Base-by-base conservation (phyloP, 2,329 filamentous ascomycete species). In the Hyphodiscus sp. region DNA sequence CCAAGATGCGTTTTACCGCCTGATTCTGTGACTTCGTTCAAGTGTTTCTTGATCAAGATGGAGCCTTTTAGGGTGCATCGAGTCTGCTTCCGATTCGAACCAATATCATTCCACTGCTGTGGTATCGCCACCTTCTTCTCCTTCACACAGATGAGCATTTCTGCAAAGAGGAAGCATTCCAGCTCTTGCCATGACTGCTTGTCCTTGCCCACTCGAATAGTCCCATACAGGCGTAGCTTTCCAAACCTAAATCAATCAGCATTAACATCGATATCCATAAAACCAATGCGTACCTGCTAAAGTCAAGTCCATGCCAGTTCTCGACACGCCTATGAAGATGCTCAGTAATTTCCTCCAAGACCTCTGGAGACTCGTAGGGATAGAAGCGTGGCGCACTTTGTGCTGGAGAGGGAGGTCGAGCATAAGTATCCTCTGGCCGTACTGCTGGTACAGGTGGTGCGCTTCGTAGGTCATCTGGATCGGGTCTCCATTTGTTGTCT, bases 121-220 rank as follows among this genome's bases (percentile, higher is more conserved):
- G 79, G 76, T 57, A 64, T 68, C 46, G 70, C 64, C 41, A 76
- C 61, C 73, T 91, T 96, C 80, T 96, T 97, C 73, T 97, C 94
- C 72, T 97, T 99, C 57, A 99, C 91, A 67, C 94, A 99, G 60
- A 99, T 99, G 64, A 99, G 86, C 94, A 99, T 99, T 73, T 99
- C 94, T 4, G 87, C 89, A 67, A 99, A 99, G 29, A 99, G 79
- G 69, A 90, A 99, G 70, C 94, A 99, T 69, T 99, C 91, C 52
- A 99, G 74, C 69, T 97, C 94, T 74, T 99, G 94, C 94, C 94
- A 99, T 7, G 91, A 91, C 60, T 92, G 80, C 61, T 91, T 91
- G 70, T 99, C 94, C 72, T 99, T 99, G 63, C 94, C 94, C 20
- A 99, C 94, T 50, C 89, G 85, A 53, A 99, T 82, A 2, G 87